Conservation (phyloP, 352 stramenopile genomes). For the Thalassiosira hispida region DNA sequence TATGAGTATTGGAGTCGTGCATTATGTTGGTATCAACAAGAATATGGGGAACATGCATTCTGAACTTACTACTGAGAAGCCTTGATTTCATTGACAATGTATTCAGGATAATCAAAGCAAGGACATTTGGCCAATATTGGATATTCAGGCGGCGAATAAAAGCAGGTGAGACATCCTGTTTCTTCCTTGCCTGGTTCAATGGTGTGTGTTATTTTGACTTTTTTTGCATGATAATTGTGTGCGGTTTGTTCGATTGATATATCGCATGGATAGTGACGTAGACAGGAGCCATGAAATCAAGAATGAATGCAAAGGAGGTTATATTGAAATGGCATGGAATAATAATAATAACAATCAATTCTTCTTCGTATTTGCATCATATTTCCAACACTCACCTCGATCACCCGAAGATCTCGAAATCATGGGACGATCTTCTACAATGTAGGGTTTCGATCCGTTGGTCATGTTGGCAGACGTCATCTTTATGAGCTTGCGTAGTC, state of each 20-base stretch:
- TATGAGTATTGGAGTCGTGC: too few species aligned
- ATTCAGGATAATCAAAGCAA: conserved; percentile 66
- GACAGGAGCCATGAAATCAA: background rate
- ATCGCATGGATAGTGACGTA: background rate
- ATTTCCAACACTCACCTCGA: conserved; percentile 37
- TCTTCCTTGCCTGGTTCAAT: conserved; percentile 56
- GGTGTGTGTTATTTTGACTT: conserved; percentile 55
- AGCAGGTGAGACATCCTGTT: conserved; percentile 60
- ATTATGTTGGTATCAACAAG: too few species aligned
- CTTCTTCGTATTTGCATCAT: background rate
- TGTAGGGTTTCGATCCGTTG: conserved; percentile 52
- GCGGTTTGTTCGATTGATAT: conserved; percentile 4
- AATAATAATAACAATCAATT: conserved; percentile 15
- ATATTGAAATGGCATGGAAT: background rate
- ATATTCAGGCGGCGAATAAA: conserved; percentile 56
- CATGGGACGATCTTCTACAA: conserved; percentile 66
- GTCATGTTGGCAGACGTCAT: conserved; percentile 29
- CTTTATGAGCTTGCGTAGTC: too few species aligned
- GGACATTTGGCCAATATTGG: conserved; percentile 51
- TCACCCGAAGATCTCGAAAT: conserved; percentile 57
- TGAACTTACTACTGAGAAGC: conserved; percentile 27
- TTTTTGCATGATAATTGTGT: background rate
- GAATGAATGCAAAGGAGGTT: background rate
- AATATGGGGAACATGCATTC: too few species aligned
- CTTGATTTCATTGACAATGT: conserved; percentile 64